Percentiles rank a stretch among this genome's conserved stretches.
These are phyloP conservation scores for Venturia effusa DNA, from an alignment of 2,329 filamentous ascomycete species.

Conservation along the genomic window DNA sequence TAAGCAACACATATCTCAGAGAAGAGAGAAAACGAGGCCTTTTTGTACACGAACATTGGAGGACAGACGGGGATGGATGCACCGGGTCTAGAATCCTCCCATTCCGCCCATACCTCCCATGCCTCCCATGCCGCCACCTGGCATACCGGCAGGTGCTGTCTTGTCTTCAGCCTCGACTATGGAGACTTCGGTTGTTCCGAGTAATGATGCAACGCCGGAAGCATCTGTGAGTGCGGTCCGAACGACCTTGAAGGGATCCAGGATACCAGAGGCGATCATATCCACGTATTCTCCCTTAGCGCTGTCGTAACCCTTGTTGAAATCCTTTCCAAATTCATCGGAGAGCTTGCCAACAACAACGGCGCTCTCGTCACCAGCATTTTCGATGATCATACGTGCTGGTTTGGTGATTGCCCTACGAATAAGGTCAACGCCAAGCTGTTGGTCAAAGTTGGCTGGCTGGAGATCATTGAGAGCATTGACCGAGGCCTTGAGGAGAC, in stretches of 20 bases:
- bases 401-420: conserved; percentile 97
- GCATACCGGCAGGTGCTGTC: conserved; percentile 41
- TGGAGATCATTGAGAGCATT: conserved; percentile 78
- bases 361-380: conserved; percentile 89
- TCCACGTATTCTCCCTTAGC: conserved; percentile 96
- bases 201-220: conserved; percentile 88
- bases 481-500: conserved; percentile 89
- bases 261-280: conserved; percentile 95
- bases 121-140: conserved; percentile 36
- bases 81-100: conserved; percentile 14
- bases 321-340: conserved; percentile 82
- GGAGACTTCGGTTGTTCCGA: conserved; percentile 95
- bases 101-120: conserved; percentile 53
- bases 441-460: conserved; percentile 94
- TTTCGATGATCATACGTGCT: conserved; percentile 92
- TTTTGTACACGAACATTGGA: background rate
- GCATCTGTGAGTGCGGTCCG: conserved; percentile 92
- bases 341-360: conserved; percentile 97
- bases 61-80: background rate
- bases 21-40: background rate
- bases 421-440: conserved; percentile 93
- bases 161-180: conserved; percentile 96
- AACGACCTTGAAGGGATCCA: conserved; percentile 98
- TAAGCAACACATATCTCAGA: background rate
- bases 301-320: conserved; percentile 98